Evolutionary conservation across 768 basidiomycete genomes (phyloP), one percentile per base, ranked within the genome.

Genomic region (Rubroboletus satanas): DNA sequence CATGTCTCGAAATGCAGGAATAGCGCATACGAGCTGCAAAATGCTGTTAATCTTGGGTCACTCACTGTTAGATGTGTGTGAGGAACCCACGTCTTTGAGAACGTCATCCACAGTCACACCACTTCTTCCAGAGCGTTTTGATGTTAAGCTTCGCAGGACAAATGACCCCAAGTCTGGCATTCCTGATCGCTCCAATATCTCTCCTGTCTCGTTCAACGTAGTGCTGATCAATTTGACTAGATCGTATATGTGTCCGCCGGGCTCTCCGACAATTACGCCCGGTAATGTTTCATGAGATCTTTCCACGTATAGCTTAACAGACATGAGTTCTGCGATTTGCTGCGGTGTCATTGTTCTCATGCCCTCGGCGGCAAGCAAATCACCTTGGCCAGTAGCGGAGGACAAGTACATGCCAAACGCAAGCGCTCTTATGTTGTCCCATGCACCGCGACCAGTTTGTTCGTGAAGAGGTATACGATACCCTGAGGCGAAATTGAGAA

Each of bases 1-100:
- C 83, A 89, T 87, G 66, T 96, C 93, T 52, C 76, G 80, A 68
- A 96, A 94, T 7, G 83, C 88, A 33, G 93, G 93, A 56, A 95
- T 82, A 10, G 84, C 85, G 21, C 79, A 74, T 17, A 88, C 85
- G 38, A 94, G 76, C 88, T 93, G 64, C n/a, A 44, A 29, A 51
- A 54, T 23, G 29, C 35, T 37, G 26, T 56, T 39, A 32, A 53
- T 57, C 43, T 53, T 55, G 46, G 44, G 15, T 31, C 33, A 42
- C 33, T 28, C 39, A 46, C 35, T 35, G 17, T 37, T 49, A 60
- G 21, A 15, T 38, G 35, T 42, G 35, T 42, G 35, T 28, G 37
- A n/a, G 37, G 53, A 43, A 62, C 77, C 63, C 65, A 90, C 90
- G 66, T 78, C 80, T 66, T 84, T 82, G 23, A 93, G 69, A 42